Evolutionary conservation across 2,329 filamentous ascomycete species (phyloP).

Genomic region (Plenodomus biglobosus): DNA sequence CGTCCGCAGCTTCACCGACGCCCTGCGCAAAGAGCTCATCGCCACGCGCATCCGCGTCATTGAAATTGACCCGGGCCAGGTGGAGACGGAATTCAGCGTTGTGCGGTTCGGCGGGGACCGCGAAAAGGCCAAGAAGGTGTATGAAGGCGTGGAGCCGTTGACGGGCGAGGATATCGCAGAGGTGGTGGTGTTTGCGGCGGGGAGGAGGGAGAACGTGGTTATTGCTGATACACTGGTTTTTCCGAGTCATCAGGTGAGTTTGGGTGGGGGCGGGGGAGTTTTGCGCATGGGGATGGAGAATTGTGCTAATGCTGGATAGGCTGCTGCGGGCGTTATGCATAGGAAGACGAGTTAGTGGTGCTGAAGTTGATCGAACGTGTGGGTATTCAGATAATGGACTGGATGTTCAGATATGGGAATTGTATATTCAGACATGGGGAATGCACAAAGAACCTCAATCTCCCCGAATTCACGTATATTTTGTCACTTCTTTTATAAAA

Average conservation of each 20-base stretch:
- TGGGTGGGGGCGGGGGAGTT: no score
- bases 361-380: no score
- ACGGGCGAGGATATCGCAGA: conserved; percentile 91
- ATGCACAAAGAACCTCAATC: no score
- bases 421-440: no score
- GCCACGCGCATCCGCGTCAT: conserved; percentile 79
- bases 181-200: conserved; percentile 81
- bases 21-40: conserved; percentile 80
- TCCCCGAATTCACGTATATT: no score
- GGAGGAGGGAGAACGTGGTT: conserved; percentile 85
- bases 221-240: conserved; percentile 84
- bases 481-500: no score
- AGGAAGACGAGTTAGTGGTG: neutral
- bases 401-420: no score
- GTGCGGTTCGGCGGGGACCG: conserved; percentile 89
- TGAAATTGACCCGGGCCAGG: conserved; percentile 87
- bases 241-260: conserved; percentile 80
- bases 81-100: conserved; percentile 91
- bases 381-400: no score
- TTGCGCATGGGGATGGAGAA: neutral
- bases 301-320: neutral
- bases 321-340: neutral
- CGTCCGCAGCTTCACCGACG: conserved; percentile 80
- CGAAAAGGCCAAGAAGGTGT: conserved; percentile 84
- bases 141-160: conserved; percentile 70